Conservation (phyloP, 257 asterid genomes). For the Orobanche coerulescens region DNA sequence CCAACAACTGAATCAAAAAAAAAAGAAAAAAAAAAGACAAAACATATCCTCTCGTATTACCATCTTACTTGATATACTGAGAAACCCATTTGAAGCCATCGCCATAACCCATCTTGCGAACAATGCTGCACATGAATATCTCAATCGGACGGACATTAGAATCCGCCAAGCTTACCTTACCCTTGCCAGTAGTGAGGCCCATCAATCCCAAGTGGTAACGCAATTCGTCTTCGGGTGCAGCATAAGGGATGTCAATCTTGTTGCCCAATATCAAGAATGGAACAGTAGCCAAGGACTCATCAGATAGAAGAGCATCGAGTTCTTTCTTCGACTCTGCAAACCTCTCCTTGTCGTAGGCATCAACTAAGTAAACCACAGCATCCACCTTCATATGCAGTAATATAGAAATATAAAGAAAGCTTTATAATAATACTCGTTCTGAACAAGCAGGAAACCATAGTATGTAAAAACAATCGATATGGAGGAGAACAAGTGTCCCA, state of each 20-base stretch:
- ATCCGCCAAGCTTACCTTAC: conserved; percentile 37
- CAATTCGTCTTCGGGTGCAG: conserved; percentile 50
- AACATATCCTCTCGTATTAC: conserved; percentile 2
- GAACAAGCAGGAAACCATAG: too few species aligned
- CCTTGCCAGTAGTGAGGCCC: conserved; percentile 52
- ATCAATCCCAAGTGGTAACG: conserved; percentile 40
- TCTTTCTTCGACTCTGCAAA: conserved; percentile 52
- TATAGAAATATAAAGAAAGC: too few species aligned
- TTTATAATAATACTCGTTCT: too few species aligned
- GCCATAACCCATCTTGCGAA: conserved; percentile 57
- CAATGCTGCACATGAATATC: conserved; percentile 64
- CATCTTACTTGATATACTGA: conserved; percentile 40
- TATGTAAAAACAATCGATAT: too few species aligned
- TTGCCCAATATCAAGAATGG: conserved; percentile 52
- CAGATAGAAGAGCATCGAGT: conserved; percentile 52
- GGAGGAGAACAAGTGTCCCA: too few species aligned
- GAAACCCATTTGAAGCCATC: conserved; percentile 62
- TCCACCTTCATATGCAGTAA: conserved; percentile 33
- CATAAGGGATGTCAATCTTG: conserved; percentile 49
- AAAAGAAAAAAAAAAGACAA: conserved; percentile 14
- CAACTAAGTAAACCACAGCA: conserved; percentile 50
- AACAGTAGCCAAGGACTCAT: conserved; percentile 42
- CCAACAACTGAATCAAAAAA: conserved; percentile 14
- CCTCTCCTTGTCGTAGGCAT: conserved; percentile 51
- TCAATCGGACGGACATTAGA: conserved; percentile 46